These are phyloP conservation scores for Rhodotorula toruloides DNA, from an alignment of 768 basidiomycete species.

Conservation along the genomic window DNA sequence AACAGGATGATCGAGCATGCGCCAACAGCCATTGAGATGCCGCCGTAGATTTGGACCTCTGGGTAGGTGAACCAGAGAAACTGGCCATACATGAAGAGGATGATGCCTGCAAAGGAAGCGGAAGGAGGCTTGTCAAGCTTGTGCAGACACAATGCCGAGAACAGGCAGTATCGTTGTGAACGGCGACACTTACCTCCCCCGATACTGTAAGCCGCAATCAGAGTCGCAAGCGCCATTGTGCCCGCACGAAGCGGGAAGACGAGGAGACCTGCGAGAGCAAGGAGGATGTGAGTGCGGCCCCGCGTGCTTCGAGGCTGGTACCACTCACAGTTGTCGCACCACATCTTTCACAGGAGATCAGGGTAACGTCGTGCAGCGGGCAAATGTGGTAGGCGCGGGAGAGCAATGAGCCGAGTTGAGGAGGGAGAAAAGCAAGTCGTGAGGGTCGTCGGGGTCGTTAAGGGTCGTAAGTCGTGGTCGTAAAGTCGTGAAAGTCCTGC, in stretches of 20 bases:
- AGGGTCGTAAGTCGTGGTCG: too few species aligned
- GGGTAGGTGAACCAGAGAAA: slow-evolving; percentile 22
- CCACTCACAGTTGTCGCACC: slow-evolving; percentile 36
- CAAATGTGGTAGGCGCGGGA: too few species aligned
- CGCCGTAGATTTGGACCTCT: slow-evolving; percentile 24
- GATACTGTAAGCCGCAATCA: slow-evolving; percentile 28
- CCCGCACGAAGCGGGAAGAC: slow-evolving; percentile 28
- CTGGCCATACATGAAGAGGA: slow-evolving; percentile 31
- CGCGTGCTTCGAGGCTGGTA: too few species aligned
- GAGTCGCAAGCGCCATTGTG: slow-evolving; percentile 23
- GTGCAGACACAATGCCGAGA: too few species aligned
- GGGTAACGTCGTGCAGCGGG: neutral
- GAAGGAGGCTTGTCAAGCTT: too few species aligned
- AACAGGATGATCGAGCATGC: slow-evolving; percentile 7
- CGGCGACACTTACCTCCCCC: too few species aligned
- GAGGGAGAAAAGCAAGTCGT: neutral
- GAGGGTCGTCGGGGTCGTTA: neutral
- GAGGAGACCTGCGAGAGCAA: slow-evolving; percentile 16
- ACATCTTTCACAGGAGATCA: slow-evolving; percentile 2
- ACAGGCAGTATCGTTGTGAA: too few species aligned
- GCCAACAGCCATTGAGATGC: slow-evolving; percentile 24
- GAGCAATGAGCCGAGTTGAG: neutral
- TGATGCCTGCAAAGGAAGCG: too few species aligned
- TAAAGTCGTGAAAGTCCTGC: neutral
- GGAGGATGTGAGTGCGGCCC: neutral